Base-by-base conservation (phyloP, 768 basidiomycete genomes). In the Tricholomella constricta region DNA sequence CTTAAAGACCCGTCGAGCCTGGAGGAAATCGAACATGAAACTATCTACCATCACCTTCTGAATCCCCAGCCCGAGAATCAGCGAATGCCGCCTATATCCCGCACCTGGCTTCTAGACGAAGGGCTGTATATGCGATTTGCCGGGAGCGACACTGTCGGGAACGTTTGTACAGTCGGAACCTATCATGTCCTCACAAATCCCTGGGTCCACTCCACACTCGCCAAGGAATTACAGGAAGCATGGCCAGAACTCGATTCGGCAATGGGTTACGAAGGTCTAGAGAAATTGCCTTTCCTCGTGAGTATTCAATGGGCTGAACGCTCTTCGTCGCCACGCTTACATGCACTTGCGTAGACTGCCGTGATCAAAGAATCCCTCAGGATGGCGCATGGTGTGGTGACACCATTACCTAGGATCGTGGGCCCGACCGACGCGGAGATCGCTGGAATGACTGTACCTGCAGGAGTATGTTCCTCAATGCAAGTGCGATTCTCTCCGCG, bases 201-300 rank as follows among this genome's bases (percentile, higher is more conserved):
- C 2, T 32, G 48, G 1, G 63, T 78, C 10, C 58, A 65, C 29
- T 29, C 54, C 6, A 64, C 54, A 26, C 65, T 80, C 12, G 55
- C 61, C 6, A 37, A 60, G 17, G 73, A 72, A 47, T 57, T 79
- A 25, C 52, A 62, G 20, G 65, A 63, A 10, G 75, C 69, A 2
- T 79, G 78, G 76, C 74, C 78, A 4, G 72, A 76, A 15, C 62
- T 64, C 20, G 66, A 74, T 6, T 26, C 47, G n/a, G 51, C 46
- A 4, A 57, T 72, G 4, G 54, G 61, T 3, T 67, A 67, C 23
- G 76, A 76, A 52, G 65, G 51, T 2, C 59, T 79, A 37, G 77
- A 80, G 57, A 76, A 73, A 54, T 38, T 80, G 29, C 74, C 78
- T 14, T 80, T 78, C 58, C 65, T 80, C n/a, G 77, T 79, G 50